phyloP scores from a whole-genome alignment of 139 green algal genomes.

The Closterium sp. region DNA sequence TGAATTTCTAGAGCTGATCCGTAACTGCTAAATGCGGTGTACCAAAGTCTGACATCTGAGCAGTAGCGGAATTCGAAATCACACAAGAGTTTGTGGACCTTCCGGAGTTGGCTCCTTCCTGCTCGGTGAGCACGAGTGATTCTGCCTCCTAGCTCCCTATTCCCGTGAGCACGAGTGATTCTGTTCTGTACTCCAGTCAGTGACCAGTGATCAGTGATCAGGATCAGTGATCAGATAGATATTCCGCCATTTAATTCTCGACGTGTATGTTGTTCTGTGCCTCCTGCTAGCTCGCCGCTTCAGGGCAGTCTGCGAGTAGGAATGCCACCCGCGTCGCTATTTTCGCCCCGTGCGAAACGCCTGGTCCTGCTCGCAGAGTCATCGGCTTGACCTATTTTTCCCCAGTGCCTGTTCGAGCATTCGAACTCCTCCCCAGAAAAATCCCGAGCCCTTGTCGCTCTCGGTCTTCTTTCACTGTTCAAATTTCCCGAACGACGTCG shows the following conservation, averaged over 20 bases:
- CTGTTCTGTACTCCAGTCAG: too few species aligned
- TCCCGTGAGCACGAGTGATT: too few species aligned
- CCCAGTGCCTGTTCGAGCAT: neutral
- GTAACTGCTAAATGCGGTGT: neutral
- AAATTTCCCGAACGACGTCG: neutral
- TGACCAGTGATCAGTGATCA: too few species aligned
- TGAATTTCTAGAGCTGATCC: neutral
- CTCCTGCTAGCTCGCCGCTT: neutral
- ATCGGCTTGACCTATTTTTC: neutral
- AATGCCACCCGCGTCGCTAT: neutral
- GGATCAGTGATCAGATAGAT: too few species aligned
- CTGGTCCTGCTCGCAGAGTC: neutral
- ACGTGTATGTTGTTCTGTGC: neutral
- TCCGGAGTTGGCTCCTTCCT: neutral
- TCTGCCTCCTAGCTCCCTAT: too few species aligned
- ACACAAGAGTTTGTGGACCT: neutral
- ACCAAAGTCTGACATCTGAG: neutral
- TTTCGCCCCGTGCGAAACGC: neutral
- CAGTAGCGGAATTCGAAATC: neutral
- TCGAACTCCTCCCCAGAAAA: neutral
- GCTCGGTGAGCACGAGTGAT: too few species aligned
- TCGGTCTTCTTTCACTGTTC: too few species aligned
- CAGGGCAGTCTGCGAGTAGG: neutral
- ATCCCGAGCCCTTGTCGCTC: neutral
- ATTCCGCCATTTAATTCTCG: too few species aligned